phyloP scores from a whole-genome alignment of 192 early-diverging fungal genomes.

The Coemansia sp. region DNA sequence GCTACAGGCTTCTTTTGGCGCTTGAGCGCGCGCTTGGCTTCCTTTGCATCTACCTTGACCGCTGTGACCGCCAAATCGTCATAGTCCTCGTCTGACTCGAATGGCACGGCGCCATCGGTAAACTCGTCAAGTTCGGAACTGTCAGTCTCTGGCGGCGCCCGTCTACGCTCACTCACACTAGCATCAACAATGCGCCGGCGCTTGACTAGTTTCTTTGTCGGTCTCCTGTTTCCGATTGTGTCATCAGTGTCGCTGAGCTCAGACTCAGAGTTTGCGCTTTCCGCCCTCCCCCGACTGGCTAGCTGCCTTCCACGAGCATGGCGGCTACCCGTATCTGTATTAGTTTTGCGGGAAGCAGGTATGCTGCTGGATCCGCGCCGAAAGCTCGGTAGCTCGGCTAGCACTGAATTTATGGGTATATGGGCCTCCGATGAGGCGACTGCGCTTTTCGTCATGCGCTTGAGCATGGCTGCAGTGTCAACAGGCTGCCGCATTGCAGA shows the following conservation, averaged over 20 bases:
- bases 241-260: constrained; percentile 9
- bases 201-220: background rate
- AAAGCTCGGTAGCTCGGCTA: constrained; percentile 52
- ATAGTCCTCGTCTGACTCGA: constrained; percentile 5
- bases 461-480: constrained; percentile 35
- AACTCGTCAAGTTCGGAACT: constrained; percentile 4
- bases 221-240: background rate
- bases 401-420: constrained; percentile 26
- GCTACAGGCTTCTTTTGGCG: background rate
- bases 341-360: background rate
- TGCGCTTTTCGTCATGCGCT: constrained; percentile 30
- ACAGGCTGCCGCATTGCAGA: constrained; percentile 11
- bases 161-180: background rate
- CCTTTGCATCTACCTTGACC: background rate
- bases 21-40: constrained; percentile 12
- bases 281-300: background rate
- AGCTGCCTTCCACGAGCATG: background rate
- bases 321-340: background rate
- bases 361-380: constrained; percentile 23
- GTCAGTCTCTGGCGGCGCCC: background rate
- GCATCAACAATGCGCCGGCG: constrained; percentile 4
- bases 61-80: background rate
- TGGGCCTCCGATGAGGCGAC: constrained; percentile 12
- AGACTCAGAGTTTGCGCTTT: background rate
- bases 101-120: background rate